Conservation (phyloP, 371 early-diverging fungal species). For the Mortierella sp. region DNA sequence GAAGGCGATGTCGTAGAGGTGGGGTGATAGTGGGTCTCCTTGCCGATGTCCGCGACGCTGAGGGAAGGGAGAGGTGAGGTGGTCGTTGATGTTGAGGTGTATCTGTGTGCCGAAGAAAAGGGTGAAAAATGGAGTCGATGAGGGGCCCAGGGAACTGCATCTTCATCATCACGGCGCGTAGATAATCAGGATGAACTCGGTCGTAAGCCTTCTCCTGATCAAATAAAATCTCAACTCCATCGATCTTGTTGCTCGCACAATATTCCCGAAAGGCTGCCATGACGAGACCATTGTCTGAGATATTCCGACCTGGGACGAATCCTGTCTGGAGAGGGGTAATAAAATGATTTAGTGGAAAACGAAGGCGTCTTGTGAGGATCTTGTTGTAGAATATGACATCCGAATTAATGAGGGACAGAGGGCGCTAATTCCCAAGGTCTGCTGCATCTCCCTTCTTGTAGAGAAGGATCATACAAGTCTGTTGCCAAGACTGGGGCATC, state of each 20-base stretch:
- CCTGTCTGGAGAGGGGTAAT: slow-evolving; percentile 25
- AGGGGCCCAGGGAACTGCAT: slow-evolving; percentile 3
- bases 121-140: slow-evolving; percentile 4
- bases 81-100: slow-evolving; percentile 37
- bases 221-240: slow-evolving; percentile 1
- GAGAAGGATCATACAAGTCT: slow-evolving; percentile 25
- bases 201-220: slow-evolving; percentile 41
- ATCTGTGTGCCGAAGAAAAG: slow-evolving; percentile 34
- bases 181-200: slow-evolving; percentile 21
- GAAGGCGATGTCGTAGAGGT: slow-evolving; percentile 34
- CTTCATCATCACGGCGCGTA: not conserved
- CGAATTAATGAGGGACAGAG: slow-evolving; percentile 44
- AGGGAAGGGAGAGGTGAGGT: slow-evolving; percentile 11
- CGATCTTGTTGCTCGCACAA: not conserved
- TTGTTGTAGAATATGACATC: slow-evolving; percentile 53
- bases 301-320: slow-evolving; percentile 14
- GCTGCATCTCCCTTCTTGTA: slow-evolving; percentile 31
- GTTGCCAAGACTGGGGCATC: slow-evolving; percentile 34
- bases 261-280: slow-evolving; percentile 16
- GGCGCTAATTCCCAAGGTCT: slow-evolving; percentile 40
- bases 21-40: slow-evolving; percentile 37
- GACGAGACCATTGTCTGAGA: slow-evolving; percentile 28
- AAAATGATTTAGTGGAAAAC: not conserved
- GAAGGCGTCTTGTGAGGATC: slow-evolving; percentile 22
- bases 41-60: slow-evolving; percentile 28